These are phyloP conservation scores for Reutealis trisperma DNA, from an alignment of 345 rosid species.

Conservation along the genomic window DNA sequence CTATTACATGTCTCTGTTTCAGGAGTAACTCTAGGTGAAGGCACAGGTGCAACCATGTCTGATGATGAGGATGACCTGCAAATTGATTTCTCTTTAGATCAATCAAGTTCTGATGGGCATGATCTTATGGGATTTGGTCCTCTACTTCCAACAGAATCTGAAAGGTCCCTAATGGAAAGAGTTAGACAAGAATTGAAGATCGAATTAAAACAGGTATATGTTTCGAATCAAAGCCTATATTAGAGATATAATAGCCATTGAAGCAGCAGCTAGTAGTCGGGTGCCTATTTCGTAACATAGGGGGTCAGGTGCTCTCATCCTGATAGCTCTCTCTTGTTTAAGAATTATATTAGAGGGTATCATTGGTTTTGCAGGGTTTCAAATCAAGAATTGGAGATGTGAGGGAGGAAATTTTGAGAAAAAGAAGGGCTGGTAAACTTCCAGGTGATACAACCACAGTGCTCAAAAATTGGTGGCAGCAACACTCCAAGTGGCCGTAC, in stretches of 20 bases:
- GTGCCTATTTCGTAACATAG: no score
- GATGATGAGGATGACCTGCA: slow-evolving; percentile 93
- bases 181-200: slow-evolving; percentile 95
- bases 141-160: slow-evolving; percentile 89
- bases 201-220: slow-evolving; percentile 81
- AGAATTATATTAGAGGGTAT: no score
- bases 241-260: no score
- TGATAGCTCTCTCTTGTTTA: no score
- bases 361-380: slow-evolving; percentile 58
- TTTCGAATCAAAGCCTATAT: background rate
- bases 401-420: slow-evolving; percentile 92
- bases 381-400: slow-evolving; percentile 95
- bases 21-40: slow-evolving; percentile 86
- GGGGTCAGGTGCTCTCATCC: no score
- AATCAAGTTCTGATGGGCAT: slow-evolving; percentile 54
- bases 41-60: slow-evolving; percentile 93
- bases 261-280: no score
- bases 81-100: slow-evolving; percentile 80
- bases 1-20: background rate
- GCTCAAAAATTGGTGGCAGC: slow-evolving; percentile 96
- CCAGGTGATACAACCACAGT: slow-evolving; percentile 98
- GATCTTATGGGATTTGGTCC: slow-evolving; percentile 95
- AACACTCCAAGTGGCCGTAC: slow-evolving; percentile 98
- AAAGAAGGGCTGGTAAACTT: slow-evolving; percentile 93
- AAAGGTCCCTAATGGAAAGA: slow-evolving; percentile 98